Evolutionary conservation across 2,329 filamentous ascomycete species (phyloP), one percentile per base, ranked within the genome.

Genomic region (Cercospora brassicicola): DNA sequence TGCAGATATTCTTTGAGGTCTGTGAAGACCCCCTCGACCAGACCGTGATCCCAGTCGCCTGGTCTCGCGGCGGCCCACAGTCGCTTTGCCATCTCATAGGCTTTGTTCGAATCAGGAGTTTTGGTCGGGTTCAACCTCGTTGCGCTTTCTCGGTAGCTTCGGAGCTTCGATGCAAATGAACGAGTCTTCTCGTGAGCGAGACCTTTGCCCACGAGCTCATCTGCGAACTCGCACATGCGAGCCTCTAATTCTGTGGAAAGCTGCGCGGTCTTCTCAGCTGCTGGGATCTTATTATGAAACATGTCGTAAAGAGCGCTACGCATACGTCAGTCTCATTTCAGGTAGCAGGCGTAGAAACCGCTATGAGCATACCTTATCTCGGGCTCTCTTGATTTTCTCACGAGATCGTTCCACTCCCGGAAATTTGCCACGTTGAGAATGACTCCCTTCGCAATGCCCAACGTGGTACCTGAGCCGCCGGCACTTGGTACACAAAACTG

Each of bases 141-240:
- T 30, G 59, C 39, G 2, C 39, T 20, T 13, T 30, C 26, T 18
- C 39, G 26, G 39, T 62, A 62, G 11, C 36, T 48, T 39, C 28
- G 36, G 8, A 62, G 36, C 23, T 39, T 45, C 18, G 18, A 20
- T 23, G 59, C 33, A 51, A 62, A 62, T 48, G n/a, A 36, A 13
- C 33, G 59, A 48, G 59, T 62, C 7, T 51, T 20, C 13, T 62
- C 36, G 36, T 30, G 23, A 23, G 1, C 39, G 18, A 62, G 59
- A 18, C 59, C 59, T 18, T 31, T 48, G 23, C 26, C n/a, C 18
- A 51, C 11, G 10, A 62, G 36, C 13, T 42, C 26, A 45, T 48
- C 28, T 15, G 59, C 33, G 7, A 62, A 28, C 59, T 45, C 11
- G 36, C 59, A 62, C 59, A 62, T 62, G 26, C 59, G 33, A 31